Base-by-base conservation (phyloP, 164 flowering plant species). In the Tinospora cordifolia region DNA sequence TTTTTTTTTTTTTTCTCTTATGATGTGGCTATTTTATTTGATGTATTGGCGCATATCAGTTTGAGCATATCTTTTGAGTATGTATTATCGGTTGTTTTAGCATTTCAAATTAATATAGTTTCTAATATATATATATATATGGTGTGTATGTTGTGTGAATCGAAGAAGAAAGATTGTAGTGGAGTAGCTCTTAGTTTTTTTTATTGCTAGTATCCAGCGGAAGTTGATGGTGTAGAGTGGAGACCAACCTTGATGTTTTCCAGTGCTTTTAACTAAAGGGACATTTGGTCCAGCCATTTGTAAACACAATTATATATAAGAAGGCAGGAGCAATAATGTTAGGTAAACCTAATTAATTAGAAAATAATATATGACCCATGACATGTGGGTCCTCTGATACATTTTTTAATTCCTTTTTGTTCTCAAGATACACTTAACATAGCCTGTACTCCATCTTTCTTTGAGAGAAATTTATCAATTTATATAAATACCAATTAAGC, bases 281-380 rank as follows among this genome's bases (percentile, higher is more conserved):
- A 80, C 85, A 82, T 21, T 71, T 71, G 80, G 83, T 78, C 81
- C 68, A 47, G 58, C 58, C 57, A 66, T 44, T 66, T 44, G 34
- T 58, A 25, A 24, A 66, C 69, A 66, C 47, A 22, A 66, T 66
- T 44, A 66, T 66, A 39, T 26, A 24, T 24, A 21, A 66, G 22
- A 10, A 38, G 21, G n/a, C 26, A 46, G 38, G 40, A 59, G 19
- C 60, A 75, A 64, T 66, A 2, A 62, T 71, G 72, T 76, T 81
- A 76, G 86, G 83, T 81, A 69, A 77, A 80, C 83, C 83, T 72
- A 80, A 79, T 81, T 72, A 80, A 79, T 81, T 59, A 59, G 60
- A 75, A 39, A 39, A 79, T 64, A 74, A 75, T 63, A 69, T n/a
- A n/a, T n/a, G n/a, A 59, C 75, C 76, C 62, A 27, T 34, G 71